A percentile compares a stretch with the other conserved stretches of the same genome.
Evolutionary conservation across 1,284 basidiomycete genomes (phyloP).

Genomic region (Ganoderma boninense): DNA sequence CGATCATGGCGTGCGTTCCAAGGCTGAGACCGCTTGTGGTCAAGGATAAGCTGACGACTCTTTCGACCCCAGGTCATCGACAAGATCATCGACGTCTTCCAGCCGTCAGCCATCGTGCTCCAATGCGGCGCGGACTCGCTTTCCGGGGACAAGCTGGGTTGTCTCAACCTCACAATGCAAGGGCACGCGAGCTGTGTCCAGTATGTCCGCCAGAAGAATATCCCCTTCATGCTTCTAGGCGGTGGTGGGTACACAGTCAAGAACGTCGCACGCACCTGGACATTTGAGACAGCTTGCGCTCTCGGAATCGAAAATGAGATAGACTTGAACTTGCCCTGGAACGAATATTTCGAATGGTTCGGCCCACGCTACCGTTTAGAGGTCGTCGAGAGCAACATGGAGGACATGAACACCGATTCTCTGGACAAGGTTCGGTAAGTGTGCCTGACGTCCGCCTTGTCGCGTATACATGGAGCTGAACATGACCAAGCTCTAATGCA

Average conservation of each 20-base stretch:
- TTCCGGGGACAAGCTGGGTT: slow-evolving; percentile 95
- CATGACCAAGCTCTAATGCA: slow-evolving; percentile 49
- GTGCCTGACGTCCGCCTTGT: not conserved
- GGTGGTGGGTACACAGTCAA: slow-evolving; percentile 98
- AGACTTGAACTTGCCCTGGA: slow-evolving; percentile 89
- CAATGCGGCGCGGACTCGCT: slow-evolving; percentile 98
- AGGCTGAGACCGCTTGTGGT: slow-evolving; percentile 18
- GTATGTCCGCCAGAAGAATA: slow-evolving; percentile 84
- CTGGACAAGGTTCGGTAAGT: slow-evolving; percentile 83
- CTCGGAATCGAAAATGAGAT: slow-evolving; percentile 85
- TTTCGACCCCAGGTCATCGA: slow-evolving; percentile 71
- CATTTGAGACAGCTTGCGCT: slow-evolving; percentile 96
- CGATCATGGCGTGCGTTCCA: slow-evolving; percentile 5
- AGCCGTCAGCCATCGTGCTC: slow-evolving; percentile 89
- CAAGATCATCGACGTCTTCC: slow-evolving; percentile 91
- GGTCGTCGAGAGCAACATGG: slow-evolving; percentile 93
- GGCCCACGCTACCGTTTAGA: slow-evolving; percentile 95
- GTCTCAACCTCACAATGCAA: slow-evolving; percentile 96
- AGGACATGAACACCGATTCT: slow-evolving; percentile 89
- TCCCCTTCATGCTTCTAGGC: slow-evolving; percentile 92
- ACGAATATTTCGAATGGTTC: slow-evolving; percentile 98
- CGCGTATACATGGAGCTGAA: slow-evolving; percentile 12
- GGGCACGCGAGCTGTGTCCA: slow-evolving; percentile 94
- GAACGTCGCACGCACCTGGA: slow-evolving; percentile 96
- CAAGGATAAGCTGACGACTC: slow-evolving; percentile 27